Base-by-base conservation (phyloP, 768 basidiomycete species). In the Boletus patriciae region DNA sequence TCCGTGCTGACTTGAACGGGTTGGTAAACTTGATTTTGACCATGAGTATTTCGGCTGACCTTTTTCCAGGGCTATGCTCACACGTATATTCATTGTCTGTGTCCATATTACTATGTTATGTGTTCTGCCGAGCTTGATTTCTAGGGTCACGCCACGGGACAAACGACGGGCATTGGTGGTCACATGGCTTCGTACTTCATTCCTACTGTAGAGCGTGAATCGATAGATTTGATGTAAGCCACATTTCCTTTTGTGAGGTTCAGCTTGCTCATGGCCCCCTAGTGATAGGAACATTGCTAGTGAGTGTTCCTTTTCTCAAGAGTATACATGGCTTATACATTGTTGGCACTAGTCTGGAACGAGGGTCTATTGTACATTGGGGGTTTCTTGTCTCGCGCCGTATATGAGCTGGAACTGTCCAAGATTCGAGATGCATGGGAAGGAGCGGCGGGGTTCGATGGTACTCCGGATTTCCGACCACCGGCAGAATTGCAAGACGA, bases 71-170 rank as follows among this genome's bases (percentile, higher is more conserved):
- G 73, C 77, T 16, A 88, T 87, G 34, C 6, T 81, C 27, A 80
- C 90, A 3, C 83, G 85, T 25, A 78, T 95, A 13, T 96, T 93
- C 72, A 94, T 96, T 58, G 90, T 90, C 65, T 63, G 80, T 71
- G 8, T 23, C 8, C 7, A 21, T 40, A 10, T 9, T 7, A 2
- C 6, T 29, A 6, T 25, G 10, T 2, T 15, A 9, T 15, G 6
- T n/a, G 2, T 10, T 16, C 7, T 50, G 4, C 13, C 0, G 0
- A 38, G 21, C 23, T 25, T 18, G 11, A 46, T 36, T 27, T 46
- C 4, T 7, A 4, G 89, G 47, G 47, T 37, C 47, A 48, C 6
- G 21, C 47, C 23, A 48, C 47, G 18, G 21, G 34, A 18, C 47
- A 48, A 37, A 48, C 47, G 10, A 48, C 47, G 16, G 47, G 47